phyloP scores from a whole-genome alignment of 2,329 filamentous ascomycete genomes.

The Pleomassaria siparia region DNA sequence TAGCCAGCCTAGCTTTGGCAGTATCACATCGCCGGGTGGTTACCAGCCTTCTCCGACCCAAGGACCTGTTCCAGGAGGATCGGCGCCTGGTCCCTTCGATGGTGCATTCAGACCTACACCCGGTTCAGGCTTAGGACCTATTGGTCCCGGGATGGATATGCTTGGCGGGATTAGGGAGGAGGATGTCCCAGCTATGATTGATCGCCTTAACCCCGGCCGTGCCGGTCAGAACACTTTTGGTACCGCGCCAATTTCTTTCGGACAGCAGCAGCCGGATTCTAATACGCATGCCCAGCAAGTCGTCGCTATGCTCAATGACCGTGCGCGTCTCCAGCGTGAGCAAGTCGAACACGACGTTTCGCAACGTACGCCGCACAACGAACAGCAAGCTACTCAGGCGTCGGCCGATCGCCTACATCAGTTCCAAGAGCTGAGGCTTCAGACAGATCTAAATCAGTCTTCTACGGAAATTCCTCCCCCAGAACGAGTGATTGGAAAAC shows the following conservation, averaged over 20 bases:
- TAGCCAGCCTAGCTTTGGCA: slow-evolving; percentile 94
- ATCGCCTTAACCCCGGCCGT: slow-evolving; percentile 64
- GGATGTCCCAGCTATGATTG: slow-evolving; percentile 65
- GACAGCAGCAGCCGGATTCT: slow-evolving; percentile 50
- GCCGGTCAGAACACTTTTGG: slow-evolving; percentile 53
- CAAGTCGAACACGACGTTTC: slow-evolving; percentile 57
- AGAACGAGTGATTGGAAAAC: slow-evolving; percentile 43
- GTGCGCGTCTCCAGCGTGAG: slow-evolving; percentile 62
- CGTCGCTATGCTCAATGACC: slow-evolving; percentile 61
- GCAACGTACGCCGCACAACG: slow-evolving; percentile 33
- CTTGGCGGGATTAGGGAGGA: slow-evolving; percentile 63
- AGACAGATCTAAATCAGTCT: slow-evolving; percentile 61
- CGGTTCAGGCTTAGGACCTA: slow-evolving; percentile 46
- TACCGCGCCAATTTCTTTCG: slow-evolving; percentile 49
- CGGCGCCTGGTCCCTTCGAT: slow-evolving; percentile 71
- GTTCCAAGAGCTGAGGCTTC: slow-evolving; percentile 77
- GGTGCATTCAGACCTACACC: slow-evolving; percentile 48
- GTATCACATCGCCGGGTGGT: slow-evolving; percentile 82
- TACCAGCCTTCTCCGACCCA: slow-evolving; percentile 64
- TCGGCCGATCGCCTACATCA: slow-evolving; percentile 74
- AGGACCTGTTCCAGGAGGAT: slow-evolving; percentile 50
- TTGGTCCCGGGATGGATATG: slow-evolving; percentile 48
- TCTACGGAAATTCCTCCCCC: slow-evolving; percentile 26
- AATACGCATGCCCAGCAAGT: slow-evolving; percentile 58
- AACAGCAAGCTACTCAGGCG: slow-evolving; percentile 43